These are phyloP conservation scores for Entomortierella lignicola DNA, from an alignment of 192 early-diverging fungal species.

Conservation along the genomic window DNA sequence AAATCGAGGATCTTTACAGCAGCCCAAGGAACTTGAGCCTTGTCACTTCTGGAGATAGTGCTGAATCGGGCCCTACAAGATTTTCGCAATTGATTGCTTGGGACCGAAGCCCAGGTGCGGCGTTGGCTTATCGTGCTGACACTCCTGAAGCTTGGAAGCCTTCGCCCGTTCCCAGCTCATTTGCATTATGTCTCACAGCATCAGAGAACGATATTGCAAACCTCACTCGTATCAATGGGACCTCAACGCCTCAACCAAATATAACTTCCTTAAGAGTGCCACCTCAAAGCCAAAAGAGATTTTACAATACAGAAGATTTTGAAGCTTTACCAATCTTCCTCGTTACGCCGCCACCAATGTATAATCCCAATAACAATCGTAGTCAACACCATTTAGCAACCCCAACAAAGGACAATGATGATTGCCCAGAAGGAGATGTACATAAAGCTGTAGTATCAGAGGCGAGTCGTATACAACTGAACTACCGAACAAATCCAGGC, in stretches of 20 bases:
- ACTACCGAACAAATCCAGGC: neutral
- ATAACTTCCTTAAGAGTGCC: neutral
- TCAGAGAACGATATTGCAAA: neutral
- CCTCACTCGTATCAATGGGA: neutral
- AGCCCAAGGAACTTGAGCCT: no score
- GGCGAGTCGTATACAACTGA: constrained; percentile 14
- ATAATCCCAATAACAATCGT: constrained; percentile 1
- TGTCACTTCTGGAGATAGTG: no score
- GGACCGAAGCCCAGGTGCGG: neutral
- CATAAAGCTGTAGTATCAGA: constrained; percentile 4
- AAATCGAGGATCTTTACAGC: no score
- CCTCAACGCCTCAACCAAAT: no score
- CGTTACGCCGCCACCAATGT: constrained; percentile 8
- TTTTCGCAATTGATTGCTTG: neutral
- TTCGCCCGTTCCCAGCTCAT: neutral
- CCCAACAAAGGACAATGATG: neutral
- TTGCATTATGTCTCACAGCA: no score
- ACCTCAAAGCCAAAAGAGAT: neutral
- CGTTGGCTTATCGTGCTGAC: neutral
- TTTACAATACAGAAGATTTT: constrained; percentile 28
- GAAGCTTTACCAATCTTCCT: constrained; percentile 11
- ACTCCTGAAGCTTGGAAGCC: neutral
- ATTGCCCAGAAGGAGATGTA: neutral
- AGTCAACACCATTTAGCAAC: neutral
- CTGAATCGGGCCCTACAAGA: neutral